phyloP scores from a whole-genome alignment of 1,284 basidiomycete species.

The Peniophora sp. region DNA sequence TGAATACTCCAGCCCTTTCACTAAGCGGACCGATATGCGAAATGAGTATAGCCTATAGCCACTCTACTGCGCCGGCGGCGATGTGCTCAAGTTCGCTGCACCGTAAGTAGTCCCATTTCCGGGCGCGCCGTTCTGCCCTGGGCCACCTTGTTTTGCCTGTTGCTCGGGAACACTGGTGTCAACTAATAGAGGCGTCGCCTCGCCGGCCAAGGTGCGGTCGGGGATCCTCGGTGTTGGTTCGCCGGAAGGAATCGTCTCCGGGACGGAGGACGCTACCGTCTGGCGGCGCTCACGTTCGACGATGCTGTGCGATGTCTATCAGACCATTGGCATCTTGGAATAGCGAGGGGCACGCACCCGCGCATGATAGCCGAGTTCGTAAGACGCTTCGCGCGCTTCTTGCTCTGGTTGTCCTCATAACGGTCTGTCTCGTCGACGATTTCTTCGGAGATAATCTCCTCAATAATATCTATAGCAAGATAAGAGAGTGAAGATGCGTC shows the following conservation, averaged over 20 bases:
- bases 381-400: constrained; percentile 59
- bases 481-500: neutral
- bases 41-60: too few species aligned
- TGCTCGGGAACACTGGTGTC: neutral
- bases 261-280: constrained; percentile 1
- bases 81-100: too few species aligned
- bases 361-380: constrained; percentile 77
- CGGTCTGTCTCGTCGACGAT: constrained; percentile 88
- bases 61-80: too few species aligned
- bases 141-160: neutral
- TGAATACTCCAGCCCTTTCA: too few species aligned
- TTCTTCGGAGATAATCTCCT: constrained; percentile 85
- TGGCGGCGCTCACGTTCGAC: constrained; percentile 31
- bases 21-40: too few species aligned
- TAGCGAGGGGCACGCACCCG: constrained; percentile 39
- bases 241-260: too few species aligned
- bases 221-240: too few species aligned
- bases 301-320: constrained; percentile 20
- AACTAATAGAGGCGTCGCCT: constrained; percentile 16
- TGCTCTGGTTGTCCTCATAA: constrained; percentile 79
- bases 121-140: neutral
- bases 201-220: neutral
- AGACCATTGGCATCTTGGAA: neutral
- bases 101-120: too few species aligned
- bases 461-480: constrained; percentile 51